Evolutionary conservation across 31 red algal species (phyloP), one percentile per base, ranked within the genome.

Genomic region (Odonthalia washingtoniensis): DNA sequence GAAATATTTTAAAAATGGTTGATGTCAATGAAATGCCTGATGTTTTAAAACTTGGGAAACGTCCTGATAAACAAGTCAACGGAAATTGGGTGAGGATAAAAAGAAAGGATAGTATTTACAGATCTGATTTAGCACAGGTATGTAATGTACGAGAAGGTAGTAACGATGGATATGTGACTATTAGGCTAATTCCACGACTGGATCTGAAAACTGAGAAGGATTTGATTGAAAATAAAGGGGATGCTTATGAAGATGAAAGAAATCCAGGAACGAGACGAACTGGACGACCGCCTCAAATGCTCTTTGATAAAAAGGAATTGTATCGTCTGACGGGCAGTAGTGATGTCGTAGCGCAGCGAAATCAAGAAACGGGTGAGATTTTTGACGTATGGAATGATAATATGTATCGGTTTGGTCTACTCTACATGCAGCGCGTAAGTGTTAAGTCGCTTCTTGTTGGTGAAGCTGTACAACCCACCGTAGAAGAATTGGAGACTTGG

Each of bases 111-210:
- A 90, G 94, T 37, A 73, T 94, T 42, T 95, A 98, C 82, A 91
- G 82, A 34, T 93, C 91, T 57, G 96, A 98, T 77, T 69, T 98
- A 27, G 96, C 91, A 28, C 96, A 98, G 79, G 96, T 98, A 14
- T 96, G 88, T 69, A 80, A 86, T 32, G 80, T 98, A 9, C 90
- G 91, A n/a, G 93, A 95, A 37, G 93, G 90, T 24, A 74, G 72
- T 21, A 61, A 63, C 17, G 87, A 91, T 53, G 80, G 78, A n/a
- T 75, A 88, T 18, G 89, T 93, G 1, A 82, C 90, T 70, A 74
- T 98, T 68, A 77, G 93, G 53, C 46, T 98, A 43, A 91, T 98
- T 73, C 96, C 96, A 27, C 89, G 96, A n/a, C 57, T 98, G 45
- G 87, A 95, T 74, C 83, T 92, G 35, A 82, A 87, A 33, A 83